Percentiles rank a stretch among this genome's conserved stretches.
Evolutionary conservation across 2,329 filamentous ascomycete species (phyloP).

Genomic region (Fusarium domesticum): DNA sequence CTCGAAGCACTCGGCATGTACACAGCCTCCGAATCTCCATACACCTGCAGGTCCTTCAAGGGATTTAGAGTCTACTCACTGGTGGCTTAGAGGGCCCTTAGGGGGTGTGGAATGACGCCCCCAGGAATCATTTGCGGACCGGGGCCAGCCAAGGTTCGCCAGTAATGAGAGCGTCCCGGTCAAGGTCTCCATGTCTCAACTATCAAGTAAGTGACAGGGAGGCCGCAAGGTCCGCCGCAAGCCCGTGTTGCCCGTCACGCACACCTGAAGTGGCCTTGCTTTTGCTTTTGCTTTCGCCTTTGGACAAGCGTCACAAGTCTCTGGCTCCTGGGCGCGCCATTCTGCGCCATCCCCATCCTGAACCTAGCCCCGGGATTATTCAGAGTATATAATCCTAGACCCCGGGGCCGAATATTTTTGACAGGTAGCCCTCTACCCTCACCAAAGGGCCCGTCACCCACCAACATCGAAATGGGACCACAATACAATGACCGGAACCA

Average conservation of each 20-base stretch:
- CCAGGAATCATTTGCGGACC: neutral
- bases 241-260: neutral
- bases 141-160: neutral
- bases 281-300: neutral
- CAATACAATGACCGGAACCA: conserved; percentile 24
- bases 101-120: conserved; percentile 10
- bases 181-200: no score
- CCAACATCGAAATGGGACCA: conserved; percentile 24
- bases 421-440: conserved; percentile 18
- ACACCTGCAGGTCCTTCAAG: conserved; percentile 13
- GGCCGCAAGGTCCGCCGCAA: neutral
- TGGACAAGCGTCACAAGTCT: neutral
- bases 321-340: conserved; percentile 20
- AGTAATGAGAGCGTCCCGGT: neutral
- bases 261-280: neutral
- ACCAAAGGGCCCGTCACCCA: conserved; percentile 19
- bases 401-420: conserved; percentile 14
- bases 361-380: conserved; percentile 12
- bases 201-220: neutral
- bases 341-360: conserved; percentile 13
- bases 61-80: conserved; percentile 3
- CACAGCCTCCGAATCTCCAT: conserved; percentile 24
- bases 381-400: conserved; percentile 26
- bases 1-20: conserved; percentile 13
- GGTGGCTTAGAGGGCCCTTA: conserved; percentile 12